These are phyloP conservation scores for Ustilago loliicola DNA, from an alignment of 1,284 basidiomycete species.

Conservation along the genomic window DNA sequence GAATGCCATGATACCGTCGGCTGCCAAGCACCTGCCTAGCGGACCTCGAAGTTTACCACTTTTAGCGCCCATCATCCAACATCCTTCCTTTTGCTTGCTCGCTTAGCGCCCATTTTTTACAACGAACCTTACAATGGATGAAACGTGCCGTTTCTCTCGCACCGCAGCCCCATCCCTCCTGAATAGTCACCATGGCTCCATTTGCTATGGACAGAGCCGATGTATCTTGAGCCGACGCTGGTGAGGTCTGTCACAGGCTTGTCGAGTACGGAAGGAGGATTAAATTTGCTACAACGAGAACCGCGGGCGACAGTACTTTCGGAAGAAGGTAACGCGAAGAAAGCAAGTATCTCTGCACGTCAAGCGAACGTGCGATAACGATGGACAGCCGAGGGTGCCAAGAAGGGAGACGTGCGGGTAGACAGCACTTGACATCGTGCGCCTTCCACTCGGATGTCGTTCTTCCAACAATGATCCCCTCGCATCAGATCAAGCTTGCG, in stretches of 20 bases:
- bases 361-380: slow-evolving; percentile 48
- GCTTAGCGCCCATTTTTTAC: slow-evolving; percentile 10
- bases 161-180: too few relatives aligned
- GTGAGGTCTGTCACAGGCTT: too few relatives aligned
- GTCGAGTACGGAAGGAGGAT: too few relatives aligned
- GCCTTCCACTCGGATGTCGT: slow-evolving; percentile 8
- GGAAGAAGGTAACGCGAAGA: background rate
- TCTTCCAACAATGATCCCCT: background rate
- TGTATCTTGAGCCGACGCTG: too few relatives aligned
- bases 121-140: slow-evolving; percentile 5
- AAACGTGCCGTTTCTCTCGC: slow-evolving; percentile 22
- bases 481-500: background rate
- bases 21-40: slow-evolving; percentile 24
- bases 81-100: background rate
- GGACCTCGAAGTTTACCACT: slow-evolving; percentile 15
- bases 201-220: too few relatives aligned
- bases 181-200: background rate
- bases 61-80: slow-evolving; percentile 10
- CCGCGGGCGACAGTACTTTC: background rate
- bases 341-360: slow-evolving; percentile 11
- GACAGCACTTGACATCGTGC: slow-evolving; percentile 9
- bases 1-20: slow-evolving; percentile 27
- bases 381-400: slow-evolving; percentile 31
- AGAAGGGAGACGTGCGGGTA: slow-evolving; percentile 29
- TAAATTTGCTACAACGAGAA: background rate